A percentile compares a stretch with the other conserved stretches of the same genome.
These are phyloP conservation scores for Monosporascus sp. DNA, from an alignment of 2,329 filamentous ascomycete genomes.

Conservation along the genomic window DNA sequence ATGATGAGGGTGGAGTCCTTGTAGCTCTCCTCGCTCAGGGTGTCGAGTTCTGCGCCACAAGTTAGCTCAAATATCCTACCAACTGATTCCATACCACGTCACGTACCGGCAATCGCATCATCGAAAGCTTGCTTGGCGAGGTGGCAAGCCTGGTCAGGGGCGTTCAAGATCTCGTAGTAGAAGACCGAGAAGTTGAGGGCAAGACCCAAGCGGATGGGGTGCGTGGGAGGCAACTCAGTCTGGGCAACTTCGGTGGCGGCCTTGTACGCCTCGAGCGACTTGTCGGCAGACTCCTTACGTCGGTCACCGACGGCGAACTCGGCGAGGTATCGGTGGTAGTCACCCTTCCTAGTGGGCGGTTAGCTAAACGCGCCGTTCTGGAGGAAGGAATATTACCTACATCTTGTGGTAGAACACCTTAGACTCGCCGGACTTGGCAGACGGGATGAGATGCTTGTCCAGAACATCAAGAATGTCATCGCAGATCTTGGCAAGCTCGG, in stretches of 20 bases:
- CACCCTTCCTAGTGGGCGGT: conserved; percentile 76
- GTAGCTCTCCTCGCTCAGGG: conserved; percentile 97
- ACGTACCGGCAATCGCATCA: conserved; percentile 78
- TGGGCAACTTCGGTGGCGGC: conserved; percentile 83
- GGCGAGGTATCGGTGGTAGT: conserved; percentile 98
- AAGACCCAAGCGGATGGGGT: conserved; percentile 88
- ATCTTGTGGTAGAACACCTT: conserved; percentile 99
- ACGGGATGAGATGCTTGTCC: conserved; percentile 89
- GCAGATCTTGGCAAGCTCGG: conserved; percentile 94
- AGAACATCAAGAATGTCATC: conserved; percentile 95
- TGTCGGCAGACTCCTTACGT: conserved; percentile 90
- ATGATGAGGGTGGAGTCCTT: conserved; percentile 98
- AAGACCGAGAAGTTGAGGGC: conserved; percentile 97
- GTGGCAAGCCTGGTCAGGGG: conserved; percentile 96
- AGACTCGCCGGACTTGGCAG: conserved; percentile 90
- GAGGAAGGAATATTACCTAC: conserved; percentile 42
- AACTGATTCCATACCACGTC: neutral
- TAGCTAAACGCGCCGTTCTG: conserved; percentile 11
- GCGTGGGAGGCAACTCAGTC: conserved; percentile 83
- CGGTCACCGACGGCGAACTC: conserved; percentile 94
- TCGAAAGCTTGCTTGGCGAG: conserved; percentile 94
- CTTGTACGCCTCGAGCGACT: conserved; percentile 97
- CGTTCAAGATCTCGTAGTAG: conserved; percentile 99
- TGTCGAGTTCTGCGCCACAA: conserved; percentile 72
- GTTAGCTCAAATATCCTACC: conserved; percentile 17